Evolutionary conservation across 306 rosid species (phyloP).

Genomic region (Medicago ruthenica): DNA sequence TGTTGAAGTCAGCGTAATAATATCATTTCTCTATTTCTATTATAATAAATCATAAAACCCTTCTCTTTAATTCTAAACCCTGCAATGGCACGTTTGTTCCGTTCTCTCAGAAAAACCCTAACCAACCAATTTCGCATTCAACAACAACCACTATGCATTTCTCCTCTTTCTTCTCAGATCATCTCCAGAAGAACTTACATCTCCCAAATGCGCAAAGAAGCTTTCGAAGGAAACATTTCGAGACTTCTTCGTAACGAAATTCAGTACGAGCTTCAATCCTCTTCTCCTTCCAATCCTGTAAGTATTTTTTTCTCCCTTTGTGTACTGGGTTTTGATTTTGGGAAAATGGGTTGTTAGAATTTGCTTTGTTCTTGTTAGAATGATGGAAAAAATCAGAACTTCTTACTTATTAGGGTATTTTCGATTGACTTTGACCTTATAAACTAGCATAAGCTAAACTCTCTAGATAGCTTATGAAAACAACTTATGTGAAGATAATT

Average conservation of each 20-base stretch:
- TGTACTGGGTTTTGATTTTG: slow-evolving; percentile 17
- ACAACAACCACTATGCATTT: slow-evolving; percentile 39
- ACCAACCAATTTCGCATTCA: slow-evolving; percentile 19
- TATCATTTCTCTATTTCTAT: not conserved
- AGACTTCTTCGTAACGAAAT: slow-evolving; percentile 80
- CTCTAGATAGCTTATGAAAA: no score
- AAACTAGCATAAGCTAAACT: not conserved
- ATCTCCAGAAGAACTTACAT: slow-evolving; percentile 58
- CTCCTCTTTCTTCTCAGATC: not conserved
- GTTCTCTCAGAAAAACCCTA: slow-evolving; percentile 58
- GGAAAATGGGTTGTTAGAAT: not conserved
- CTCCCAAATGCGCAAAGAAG: slow-evolving; percentile 73
- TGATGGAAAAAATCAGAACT: not conserved
- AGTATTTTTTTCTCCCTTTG: slow-evolving; percentile 41
- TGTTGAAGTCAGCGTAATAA: no score
- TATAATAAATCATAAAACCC: slow-evolving; percentile 13
- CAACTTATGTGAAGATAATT: no score
- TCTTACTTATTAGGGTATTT: not conserved
- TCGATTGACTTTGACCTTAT: not conserved
- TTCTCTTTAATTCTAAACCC: not conserved
- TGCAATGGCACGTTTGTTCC: slow-evolving; percentile 67
- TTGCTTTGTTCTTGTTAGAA: slow-evolving; percentile 17
- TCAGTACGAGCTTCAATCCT: slow-evolving; percentile 68
- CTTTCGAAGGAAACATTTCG: slow-evolving; percentile 72
- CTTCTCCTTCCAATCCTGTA: slow-evolving; percentile 61